Percentiles rank a stretch among this genome's conserved stretches.
Evolutionary conservation across 768 basidiomycete genomes (phyloP).

Genomic region (Calocybe cyanea): DNA sequence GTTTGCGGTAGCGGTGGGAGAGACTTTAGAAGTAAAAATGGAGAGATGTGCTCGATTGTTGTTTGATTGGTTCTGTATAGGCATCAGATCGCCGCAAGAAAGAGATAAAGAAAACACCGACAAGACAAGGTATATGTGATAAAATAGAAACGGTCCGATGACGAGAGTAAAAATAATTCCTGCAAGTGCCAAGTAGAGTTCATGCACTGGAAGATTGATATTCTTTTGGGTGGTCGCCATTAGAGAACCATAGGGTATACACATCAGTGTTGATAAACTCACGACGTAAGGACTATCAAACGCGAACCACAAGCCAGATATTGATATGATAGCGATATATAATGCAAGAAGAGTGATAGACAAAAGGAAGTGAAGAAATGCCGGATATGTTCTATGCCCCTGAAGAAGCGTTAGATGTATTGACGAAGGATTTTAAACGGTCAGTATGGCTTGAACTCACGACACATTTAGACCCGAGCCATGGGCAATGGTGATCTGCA

Average conservation of each 20-base stretch:
- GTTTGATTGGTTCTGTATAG: constrained; percentile 75
- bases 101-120: constrained; percentile 31
- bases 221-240: constrained; percentile 35
- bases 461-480: constrained; percentile 75
- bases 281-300: constrained; percentile 67
- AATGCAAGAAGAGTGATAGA: constrained; percentile 58
- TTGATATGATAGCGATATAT: constrained; percentile 55
- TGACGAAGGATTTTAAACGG: not conserved
- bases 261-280: constrained; percentile 21
- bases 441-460: constrained; percentile 47
- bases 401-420: constrained; percentile 21
- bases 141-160: constrained; percentile 71
- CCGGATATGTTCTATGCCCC: constrained; percentile 82
- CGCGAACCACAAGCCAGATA: constrained; percentile 56
- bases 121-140: constrained; percentile 76
- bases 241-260: not conserved
- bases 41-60: constrained; percentile 74
- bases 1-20: constrained; percentile 57
- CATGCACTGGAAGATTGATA: constrained; percentile 64
- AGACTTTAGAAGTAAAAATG: constrained; percentile 69
- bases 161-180: constrained; percentile 60
- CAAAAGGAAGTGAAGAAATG: constrained; percentile 76
- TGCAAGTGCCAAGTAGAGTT: constrained; percentile 57
- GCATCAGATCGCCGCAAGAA: not conserved
- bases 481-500: constrained; percentile 83